phyloP scores from a whole-genome alignment of 176 grass and related monocot species.

The Triticum urartu region DNA sequence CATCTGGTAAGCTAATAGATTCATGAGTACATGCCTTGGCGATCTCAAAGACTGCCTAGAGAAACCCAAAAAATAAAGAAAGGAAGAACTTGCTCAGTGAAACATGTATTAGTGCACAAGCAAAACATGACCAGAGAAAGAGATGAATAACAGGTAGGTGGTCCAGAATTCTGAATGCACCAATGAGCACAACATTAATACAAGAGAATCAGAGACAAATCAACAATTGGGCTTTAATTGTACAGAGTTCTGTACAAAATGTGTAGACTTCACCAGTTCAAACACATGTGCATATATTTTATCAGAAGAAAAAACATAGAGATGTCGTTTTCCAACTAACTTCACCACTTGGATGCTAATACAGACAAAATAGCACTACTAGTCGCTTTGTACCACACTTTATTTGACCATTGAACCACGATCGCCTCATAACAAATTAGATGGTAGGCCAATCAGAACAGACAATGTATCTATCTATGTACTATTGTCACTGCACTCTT shows the following conservation, averaged over 20 bases:
- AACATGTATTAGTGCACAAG: neutral
- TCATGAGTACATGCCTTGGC: slow-evolving; percentile 71
- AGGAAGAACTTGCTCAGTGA: slow-evolving; percentile 20
- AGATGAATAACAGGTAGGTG: slow-evolving; percentile 5
- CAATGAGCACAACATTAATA: slow-evolving; percentile 14
- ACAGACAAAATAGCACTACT: neutral
- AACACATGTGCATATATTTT: neutral
- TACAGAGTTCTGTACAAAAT: slow-evolving; percentile 2
- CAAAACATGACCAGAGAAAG: neutral
- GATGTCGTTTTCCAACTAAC: neutral
- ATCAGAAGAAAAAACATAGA: neutral
- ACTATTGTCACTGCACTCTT: slow-evolving; percentile 8
- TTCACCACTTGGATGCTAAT: neutral
- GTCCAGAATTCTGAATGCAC: neutral
- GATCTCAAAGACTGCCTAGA: slow-evolving; percentile 84
- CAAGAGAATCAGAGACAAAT: slow-evolving; percentile 3
- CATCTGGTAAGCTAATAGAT: slow-evolving; percentile 65
- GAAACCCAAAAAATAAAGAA: slow-evolving; percentile 29
- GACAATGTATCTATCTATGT: neutral
- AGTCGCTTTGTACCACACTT: slow-evolving; percentile 2
- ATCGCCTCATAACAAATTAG: slow-evolving; percentile 3
- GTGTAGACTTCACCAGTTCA: neutral
- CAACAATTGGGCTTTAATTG: neutral
- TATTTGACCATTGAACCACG: neutral
- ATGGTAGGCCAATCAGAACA: slow-evolving; percentile 4